A percentile compares a stretch with the other conserved stretches of the same genome.
Evolutionary conservation across 352 stramenopile genomes (phyloP).

Genomic region (Phytophthora citrophthora): DNA sequence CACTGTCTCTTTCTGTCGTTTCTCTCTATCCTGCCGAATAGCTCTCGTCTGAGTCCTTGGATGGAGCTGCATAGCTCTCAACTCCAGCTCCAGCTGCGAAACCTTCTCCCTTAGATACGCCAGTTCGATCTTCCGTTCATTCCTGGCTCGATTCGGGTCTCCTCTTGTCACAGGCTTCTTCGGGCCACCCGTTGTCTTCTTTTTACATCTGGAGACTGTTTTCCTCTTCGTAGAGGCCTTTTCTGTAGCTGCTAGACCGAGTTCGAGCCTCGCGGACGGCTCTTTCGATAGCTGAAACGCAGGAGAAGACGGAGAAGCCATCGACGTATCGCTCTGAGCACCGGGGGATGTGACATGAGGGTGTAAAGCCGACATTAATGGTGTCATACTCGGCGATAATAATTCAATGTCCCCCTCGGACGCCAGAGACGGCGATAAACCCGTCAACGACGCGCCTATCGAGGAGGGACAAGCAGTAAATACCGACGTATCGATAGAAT

Average conservation of each 20-base stretch:
- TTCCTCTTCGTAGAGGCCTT: constrained; percentile 13
- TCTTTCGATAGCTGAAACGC: constrained; percentile 19
- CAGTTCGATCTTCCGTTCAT: constrained; percentile 70
- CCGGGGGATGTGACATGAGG: constrained; percentile 1
- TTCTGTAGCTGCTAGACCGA: constrained; percentile 14
- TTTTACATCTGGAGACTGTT: constrained; percentile 11
- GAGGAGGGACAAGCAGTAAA: constrained; percentile 22
- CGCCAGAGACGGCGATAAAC: constrained; percentile 10
- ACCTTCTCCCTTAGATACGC: constrained; percentile 76
- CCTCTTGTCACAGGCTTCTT: constrained; percentile 48
- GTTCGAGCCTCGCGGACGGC: constrained; percentile 14
- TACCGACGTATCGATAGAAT: constrained; percentile 39
- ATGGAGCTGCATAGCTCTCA: constrained; percentile 47
- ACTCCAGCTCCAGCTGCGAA: constrained; percentile 63
- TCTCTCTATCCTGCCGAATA: constrained; percentile 30
- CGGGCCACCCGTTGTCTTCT: constrained; percentile 45
- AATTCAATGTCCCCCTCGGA: constrained; percentile 33
- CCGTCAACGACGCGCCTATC: not conserved
- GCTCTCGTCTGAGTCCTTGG: constrained; percentile 34
- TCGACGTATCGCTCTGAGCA: constrained; percentile 4
- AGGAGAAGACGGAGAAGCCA: constrained; percentile 17
- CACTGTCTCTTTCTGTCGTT: not conserved
- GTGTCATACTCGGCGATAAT: constrained; percentile 28
- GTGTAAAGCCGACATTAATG: constrained; percentile 5
- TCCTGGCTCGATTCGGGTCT: constrained; percentile 40